These are phyloP conservation scores for Aspergillus bertholletiae DNA, from an alignment of 495 filamentous ascomycete genomes.

Conservation along the genomic window DNA sequence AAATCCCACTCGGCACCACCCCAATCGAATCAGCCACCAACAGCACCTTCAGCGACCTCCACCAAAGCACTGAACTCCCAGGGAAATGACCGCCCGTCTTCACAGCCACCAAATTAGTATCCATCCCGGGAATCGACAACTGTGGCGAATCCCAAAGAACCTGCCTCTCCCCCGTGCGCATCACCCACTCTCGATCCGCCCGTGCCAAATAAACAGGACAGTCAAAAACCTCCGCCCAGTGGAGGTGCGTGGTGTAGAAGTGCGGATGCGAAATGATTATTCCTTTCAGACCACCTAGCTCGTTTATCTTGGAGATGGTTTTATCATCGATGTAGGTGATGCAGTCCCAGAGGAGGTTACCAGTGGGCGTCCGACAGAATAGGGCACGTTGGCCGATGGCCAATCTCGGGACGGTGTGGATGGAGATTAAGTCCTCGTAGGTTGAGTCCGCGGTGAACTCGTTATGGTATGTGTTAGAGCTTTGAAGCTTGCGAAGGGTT, in stretches of 20 bases:
- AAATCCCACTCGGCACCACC: slow-evolving; percentile 57
- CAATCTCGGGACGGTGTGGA: slow-evolving; percentile 32
- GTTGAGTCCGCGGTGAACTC: slow-evolving; percentile 12
- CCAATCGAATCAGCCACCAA: slow-evolving; percentile 71
- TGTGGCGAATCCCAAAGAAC: slow-evolving; percentile 4
- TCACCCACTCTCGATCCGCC: slow-evolving; percentile 63
- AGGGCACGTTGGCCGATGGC: slow-evolving; percentile 72
- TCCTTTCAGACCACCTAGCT: slow-evolving; percentile 58
- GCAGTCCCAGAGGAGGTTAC: slow-evolving; percentile 75
- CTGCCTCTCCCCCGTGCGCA: slow-evolving; percentile 25
- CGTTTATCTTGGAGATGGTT: slow-evolving; percentile 47
- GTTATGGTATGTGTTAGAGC: slow-evolving; percentile 19
- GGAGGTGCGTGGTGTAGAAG: slow-evolving; percentile 66
- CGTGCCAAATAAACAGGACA: slow-evolving; percentile 60
- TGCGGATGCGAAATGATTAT: slow-evolving; percentile 81
- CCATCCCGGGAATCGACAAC: slow-evolving; percentile 19
- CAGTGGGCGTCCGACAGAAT: slow-evolving; percentile 53
- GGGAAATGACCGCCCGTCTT: slow-evolving; percentile 75
- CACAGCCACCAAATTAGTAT: slow-evolving; percentile 55
- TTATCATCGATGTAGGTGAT: slow-evolving; percentile 59
- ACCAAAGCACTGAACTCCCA: slow-evolving; percentile 62
- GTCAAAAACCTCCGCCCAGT: slow-evolving; percentile 61
- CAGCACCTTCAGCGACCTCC: slow-evolving; percentile 44
- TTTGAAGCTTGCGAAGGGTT: slow-evolving; percentile 19
- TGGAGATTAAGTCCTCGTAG: slow-evolving; percentile 15